Evolutionary conservation across 345 rosid genomes (phyloP), one percentile per base, ranked within the genome.

Genomic region (Arabis hirsuta): DNA sequence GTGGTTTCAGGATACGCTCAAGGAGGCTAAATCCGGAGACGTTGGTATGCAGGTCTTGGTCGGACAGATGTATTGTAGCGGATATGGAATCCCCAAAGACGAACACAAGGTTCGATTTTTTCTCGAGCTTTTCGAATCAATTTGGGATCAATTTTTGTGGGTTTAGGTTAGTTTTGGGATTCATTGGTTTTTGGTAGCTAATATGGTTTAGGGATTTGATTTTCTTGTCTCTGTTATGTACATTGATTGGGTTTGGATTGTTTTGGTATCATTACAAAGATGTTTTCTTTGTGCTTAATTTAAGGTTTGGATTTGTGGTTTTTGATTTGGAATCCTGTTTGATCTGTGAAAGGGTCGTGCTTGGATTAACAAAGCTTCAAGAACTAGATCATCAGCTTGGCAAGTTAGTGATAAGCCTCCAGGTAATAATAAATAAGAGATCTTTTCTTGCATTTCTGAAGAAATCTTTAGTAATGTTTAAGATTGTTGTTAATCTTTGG

Each of bases 1-100:
- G n/a, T 90, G 96, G 96, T 92, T 92, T 38, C 80, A 84, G 26
- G 97, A 92, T 55, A 82, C 97, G 2, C 90, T 88, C 12, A 82
- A 70, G 66, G 96, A 85, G 50, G 98, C 98, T 16, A 82, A 82
- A 65, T 82, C 87, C 7, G 98, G 97, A 0, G 93, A 92, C 60
- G 75, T 67, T 55, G 47, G 83, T 47, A 92, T 90, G 96, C 93
- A 88, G 77, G 82, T 90, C 12, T 80, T 92, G 62, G 96, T 92
- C 9, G 98, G 89, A 1, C 96, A 90, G 81, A 90, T 92, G 98
- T 88, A 90, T 77, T 78, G 78, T 42, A 81, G 72, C 54, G 98
- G 96, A 56, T 87, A 84, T 76, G 96, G 98, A 4, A 86, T 90
- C 72, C 71, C 93, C 2, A 82, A 81, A 84, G 90, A 92, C 60